Base-by-base conservation (phyloP, 2,329 filamentous ascomycete genomes). In the Sclerotinia trifoliorum region DNA sequence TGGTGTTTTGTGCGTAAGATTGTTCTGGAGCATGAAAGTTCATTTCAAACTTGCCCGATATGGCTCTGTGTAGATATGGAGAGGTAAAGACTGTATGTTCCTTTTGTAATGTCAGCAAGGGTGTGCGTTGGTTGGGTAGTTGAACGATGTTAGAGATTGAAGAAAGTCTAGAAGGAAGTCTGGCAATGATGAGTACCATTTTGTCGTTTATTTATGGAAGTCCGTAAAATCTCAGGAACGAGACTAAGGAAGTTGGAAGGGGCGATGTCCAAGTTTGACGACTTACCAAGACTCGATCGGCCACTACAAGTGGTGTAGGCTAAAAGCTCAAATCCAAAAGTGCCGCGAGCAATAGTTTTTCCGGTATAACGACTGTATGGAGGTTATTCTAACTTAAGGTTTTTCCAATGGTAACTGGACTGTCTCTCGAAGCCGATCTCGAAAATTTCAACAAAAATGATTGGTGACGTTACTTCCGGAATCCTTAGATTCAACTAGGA, bases 261-360 rank as follows among this genome's bases (percentile, higher is more conserved):
- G 24, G 21, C 7, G 7, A 62, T 21, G 15, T 5, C 21, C 46
- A 39, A 51, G 29, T 24, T 39, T 32, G 29, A 19, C 13, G n/a
- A 63, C 60, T 51, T 51, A 63, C 60, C 46, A 51, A 51, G 46
- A 63, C 29, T 39, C 13, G 48, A 63, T 51, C 46, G 15, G 19
- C 58, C 21, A 19, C 58, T 17, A 11, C 2, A 4, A 26, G 8
- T 51, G 32, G 60, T 42, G 39, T 35, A 39, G 29, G 15, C 17
- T 39, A 2, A 51, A 26, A 51, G 39, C n/a, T 19, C 26, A 49
- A 61, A 48, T 24, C 3, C 24, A 8, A 51, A 8, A 42, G n/a
- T 39, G 32, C 5, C 8, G n/a, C 26, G n/a, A 42, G 24, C 58
- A 62, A 26, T 51, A 51, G 13, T 51, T 7, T 35, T 39, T 39